Conservation (phyloP, 2,329 filamentous ascomycete species). For the Microsporum canis region DNA sequence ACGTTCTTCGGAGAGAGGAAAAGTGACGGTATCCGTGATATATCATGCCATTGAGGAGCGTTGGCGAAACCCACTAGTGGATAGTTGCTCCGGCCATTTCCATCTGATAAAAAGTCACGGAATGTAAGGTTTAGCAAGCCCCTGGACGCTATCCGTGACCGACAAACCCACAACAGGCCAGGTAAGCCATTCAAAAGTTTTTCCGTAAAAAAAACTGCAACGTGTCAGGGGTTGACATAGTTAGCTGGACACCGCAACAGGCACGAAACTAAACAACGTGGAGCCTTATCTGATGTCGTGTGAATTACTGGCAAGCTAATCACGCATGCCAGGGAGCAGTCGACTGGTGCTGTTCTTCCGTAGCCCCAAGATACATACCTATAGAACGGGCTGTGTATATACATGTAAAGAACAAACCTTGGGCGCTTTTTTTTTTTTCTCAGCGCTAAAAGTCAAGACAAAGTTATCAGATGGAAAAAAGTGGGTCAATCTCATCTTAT, state of each 20-base stretch:
- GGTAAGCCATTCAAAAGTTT: neutral
- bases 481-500: neutral
- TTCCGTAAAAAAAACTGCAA: neutral
- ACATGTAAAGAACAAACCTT: neutral
- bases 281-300: neutral
- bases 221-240: neutral
- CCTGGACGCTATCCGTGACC: neutral
- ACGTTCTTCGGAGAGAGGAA: neutral
- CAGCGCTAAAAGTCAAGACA: neutral
- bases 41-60: neutral
- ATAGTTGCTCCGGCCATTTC: neutral
- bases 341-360: too few relatives aligned
- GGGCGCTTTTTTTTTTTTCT: neutral
- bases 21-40: neutral
- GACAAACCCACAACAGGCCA: neutral
- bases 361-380: too few relatives aligned
- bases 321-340: neutral
- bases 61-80: neutral
- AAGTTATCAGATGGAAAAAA: conserved; percentile 4
- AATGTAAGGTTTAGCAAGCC: neutral
- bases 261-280: neutral
- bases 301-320: neutral
- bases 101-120: neutral
- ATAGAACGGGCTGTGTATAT: too few relatives aligned
- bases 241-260: neutral